Percentiles rank a stretch among this genome's conserved stretches.
Conservation (phyloP, 2,329 filamentous ascomycete species). For the Diaporthe sp. region DNA sequence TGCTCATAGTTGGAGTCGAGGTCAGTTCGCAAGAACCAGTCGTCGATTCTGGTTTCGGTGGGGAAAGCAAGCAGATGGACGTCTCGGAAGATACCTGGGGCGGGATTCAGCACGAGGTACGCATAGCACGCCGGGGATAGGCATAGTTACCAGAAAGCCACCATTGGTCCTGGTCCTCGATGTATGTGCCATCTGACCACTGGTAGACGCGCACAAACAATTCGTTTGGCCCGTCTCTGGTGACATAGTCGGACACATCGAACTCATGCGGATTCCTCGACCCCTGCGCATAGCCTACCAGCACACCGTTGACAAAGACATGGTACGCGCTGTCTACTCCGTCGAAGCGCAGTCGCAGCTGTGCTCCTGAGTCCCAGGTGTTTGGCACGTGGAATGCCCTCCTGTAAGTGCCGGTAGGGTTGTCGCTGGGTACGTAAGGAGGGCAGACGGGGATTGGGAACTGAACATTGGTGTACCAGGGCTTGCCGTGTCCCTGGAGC, state of each 20-base stretch:
- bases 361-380: slow-evolving; percentile 58
- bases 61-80: slow-evolving; percentile 74
- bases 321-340: slow-evolving; percentile 81
- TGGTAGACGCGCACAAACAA: slow-evolving; percentile 78
- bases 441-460: slow-evolving; percentile 77
- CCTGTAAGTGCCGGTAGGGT: slow-evolving; percentile 75
- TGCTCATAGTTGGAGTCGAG: slow-evolving; percentile 67
- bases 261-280: slow-evolving; percentile 79
- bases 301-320: slow-evolving; percentile 74
- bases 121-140: background rate
- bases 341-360: slow-evolving; percentile 76
- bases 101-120: background rate
- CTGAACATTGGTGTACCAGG: slow-evolving; percentile 78
- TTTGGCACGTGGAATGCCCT: slow-evolving; percentile 67
- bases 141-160: slow-evolving; percentile 67
- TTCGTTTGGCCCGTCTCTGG: slow-evolving; percentile 61
- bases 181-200: slow-evolving; percentile 77
- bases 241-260: slow-evolving; percentile 69
- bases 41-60: slow-evolving; percentile 63
- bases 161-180: slow-evolving; percentile 81
- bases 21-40: slow-evolving; percentile 69
- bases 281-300: slow-evolving; percentile 78
- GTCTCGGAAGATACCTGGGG: slow-evolving; percentile 73
- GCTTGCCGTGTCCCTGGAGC: slow-evolving; percentile 75
- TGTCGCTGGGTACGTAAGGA: slow-evolving; percentile 72